Evolutionary conservation across 2,329 filamentous ascomycete species (phyloP), one percentile per base, ranked within the genome.

Genomic region (Byssoonygena ceratinophila): DNA sequence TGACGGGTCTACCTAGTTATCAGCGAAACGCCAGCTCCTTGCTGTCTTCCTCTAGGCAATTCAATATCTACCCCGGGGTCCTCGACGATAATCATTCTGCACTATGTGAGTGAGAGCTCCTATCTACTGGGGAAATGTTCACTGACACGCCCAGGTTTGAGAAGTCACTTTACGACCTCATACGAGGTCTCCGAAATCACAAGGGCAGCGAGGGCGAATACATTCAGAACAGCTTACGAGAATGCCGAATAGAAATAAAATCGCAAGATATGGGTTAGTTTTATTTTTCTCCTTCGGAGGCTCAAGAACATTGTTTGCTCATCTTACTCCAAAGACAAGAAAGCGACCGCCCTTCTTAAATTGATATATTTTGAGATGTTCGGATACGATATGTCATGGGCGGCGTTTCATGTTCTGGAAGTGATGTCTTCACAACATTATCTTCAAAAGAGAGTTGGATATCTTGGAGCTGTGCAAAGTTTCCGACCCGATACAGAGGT

Each of bases 321-420:
- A 56, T 34, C 51, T 45, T 49, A 54, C 11, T 18, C 12, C 34
- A 39, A 55, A 87, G 90, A 97, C 73, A 79, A 95, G 71, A 98
- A 98, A 76, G 90, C 92, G 18, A 97, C 89, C 31, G 92, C 92
- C 43, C 78, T 98, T 51, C 76, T 98, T 64, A 98, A 98, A 75
- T 79, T 98, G 61, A 84, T 96, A 50, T 98, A 98, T 68, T 81
- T 98, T 59, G 92, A 98, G 68, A 98, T 98, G 92, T 90, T 97
- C 61, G 92, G 92, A 12, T 87, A 97, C 67, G 92, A 97, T 71
- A 98, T 98, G 92, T 96, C 91, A 2, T 98, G 92, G 92, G 92
- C 92, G 3, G 90, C 90, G 11, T 98, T 98, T 72, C 87, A 98
- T 68, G 91, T 97, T 49, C 83, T 98, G 45, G 92, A 98, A 73